Evolutionary conservation across 2,329 filamentous ascomycete genomes (phyloP).

Genomic region (Colletotrichum euphorbiae): DNA sequence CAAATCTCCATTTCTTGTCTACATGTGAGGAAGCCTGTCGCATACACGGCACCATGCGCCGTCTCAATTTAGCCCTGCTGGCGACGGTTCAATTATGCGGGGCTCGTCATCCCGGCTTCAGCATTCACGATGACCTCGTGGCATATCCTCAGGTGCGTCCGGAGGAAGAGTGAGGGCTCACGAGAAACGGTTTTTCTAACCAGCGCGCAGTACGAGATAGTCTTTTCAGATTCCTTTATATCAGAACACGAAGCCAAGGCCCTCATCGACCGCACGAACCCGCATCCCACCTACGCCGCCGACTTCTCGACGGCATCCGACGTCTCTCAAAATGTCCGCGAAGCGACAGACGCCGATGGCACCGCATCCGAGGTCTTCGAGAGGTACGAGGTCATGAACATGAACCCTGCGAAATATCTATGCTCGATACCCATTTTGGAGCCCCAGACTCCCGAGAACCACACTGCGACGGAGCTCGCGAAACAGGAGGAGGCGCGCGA

Average conservation of each 20-base stretch:
- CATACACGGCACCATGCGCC: slow-evolving; percentile 61
- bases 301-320: slow-evolving; percentile 55
- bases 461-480: slow-evolving; percentile 74
- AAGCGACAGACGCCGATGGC: slow-evolving; percentile 49
- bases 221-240: slow-evolving; percentile 79
- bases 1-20: slow-evolving; percentile 36
- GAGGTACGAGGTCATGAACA: slow-evolving; percentile 79
- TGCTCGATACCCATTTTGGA: slow-evolving; percentile 83
- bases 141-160: slow-evolving; percentile 82
- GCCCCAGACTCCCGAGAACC: slow-evolving; percentile 66
- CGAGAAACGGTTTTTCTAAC: slow-evolving; percentile 16
- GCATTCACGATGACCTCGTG: slow-evolving; percentile 87
- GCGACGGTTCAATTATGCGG: slow-evolving; percentile 57
- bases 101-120: slow-evolving; percentile 73
- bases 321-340: slow-evolving; percentile 50
- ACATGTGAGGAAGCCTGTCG: slow-evolving; percentile 49
- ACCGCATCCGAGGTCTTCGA: slow-evolving; percentile 49
- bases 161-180: slow-evolving; percentile 41
- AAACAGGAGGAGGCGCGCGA: slow-evolving; percentile 84
- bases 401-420: slow-evolving; percentile 79
- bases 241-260: slow-evolving; percentile 76
- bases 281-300: slow-evolving; percentile 54
- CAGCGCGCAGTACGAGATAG: slow-evolving; percentile 76
- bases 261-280: slow-evolving; percentile 60
- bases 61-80: slow-evolving; percentile 58